Conservation (phyloP, 2,329 filamentous ascomycete species). For the Talaromyces marneffei region DNA sequence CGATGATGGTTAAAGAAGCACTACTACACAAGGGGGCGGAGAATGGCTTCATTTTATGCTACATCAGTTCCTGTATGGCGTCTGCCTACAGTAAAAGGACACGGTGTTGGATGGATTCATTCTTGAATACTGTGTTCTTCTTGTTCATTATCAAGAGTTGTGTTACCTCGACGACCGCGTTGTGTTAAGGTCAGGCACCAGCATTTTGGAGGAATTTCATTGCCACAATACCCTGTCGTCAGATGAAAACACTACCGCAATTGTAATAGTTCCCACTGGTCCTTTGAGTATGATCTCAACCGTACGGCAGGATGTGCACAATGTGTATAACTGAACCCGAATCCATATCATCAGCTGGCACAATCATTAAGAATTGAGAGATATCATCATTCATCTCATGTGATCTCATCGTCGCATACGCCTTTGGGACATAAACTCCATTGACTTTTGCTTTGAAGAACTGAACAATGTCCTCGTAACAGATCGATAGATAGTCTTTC, state of each 20-base stretch:
- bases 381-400: background rate
- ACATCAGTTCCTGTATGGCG: background rate
- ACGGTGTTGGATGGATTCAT: conserved; percentile 23
- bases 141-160: background rate
- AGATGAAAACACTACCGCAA: background rate
- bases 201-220: background rate
- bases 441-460: conserved; percentile 25
- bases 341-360: background rate
- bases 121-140: background rate
- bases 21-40: no score
- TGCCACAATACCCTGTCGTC: background rate
- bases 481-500: conserved; percentile 47
- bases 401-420: background rate
- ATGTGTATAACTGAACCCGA: no score
- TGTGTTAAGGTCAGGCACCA: background rate
- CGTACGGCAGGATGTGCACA: background rate
- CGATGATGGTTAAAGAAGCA: no score
- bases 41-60: background rate
- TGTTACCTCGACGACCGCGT: background rate
- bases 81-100: conserved; percentile 21
- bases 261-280: background rate
- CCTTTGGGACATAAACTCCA: conserved; percentile 14
- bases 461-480: conserved; percentile 34
- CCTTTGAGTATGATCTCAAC: background rate
- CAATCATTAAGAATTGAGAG: background rate